A percentile compares a stretch with the other conserved stretches of the same genome.
These are phyloP conservation scores for Setaria italica DNA, from an alignment of 202 grass and related monocot species.

Conservation along the genomic window DNA sequence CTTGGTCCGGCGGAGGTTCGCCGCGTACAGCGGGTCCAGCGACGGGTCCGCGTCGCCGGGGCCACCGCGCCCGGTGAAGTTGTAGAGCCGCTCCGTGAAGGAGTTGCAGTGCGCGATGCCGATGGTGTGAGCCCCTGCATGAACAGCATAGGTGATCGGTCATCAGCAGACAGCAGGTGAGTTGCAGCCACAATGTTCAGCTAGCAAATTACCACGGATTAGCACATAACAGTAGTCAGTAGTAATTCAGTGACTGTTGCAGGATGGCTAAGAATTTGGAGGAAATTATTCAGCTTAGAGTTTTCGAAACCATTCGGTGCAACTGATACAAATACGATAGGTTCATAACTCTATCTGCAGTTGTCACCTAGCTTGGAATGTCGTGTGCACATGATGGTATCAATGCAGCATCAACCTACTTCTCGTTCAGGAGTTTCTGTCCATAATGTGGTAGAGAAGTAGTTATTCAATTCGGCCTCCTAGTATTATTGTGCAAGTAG, in stretches of 20 bases:
- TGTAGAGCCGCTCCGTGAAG: constrained; percentile 77
- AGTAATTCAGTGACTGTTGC: not conserved
- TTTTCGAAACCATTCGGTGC: not conserved
- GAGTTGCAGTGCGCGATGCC: constrained; percentile 74
- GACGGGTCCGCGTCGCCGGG: constrained; percentile 64
- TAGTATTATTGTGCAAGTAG: no score
- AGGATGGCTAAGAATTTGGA: no score
- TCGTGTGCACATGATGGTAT: not conserved
- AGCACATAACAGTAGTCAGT: no score
- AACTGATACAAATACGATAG: not conserved
- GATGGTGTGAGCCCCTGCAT: constrained; percentile 85
- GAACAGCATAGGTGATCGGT: not conserved
- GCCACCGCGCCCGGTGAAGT: constrained; percentile 74
- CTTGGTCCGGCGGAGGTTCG: constrained; percentile 66
- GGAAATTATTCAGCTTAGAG: not conserved
- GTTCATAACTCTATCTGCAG: not conserved
- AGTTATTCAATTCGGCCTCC: no score
- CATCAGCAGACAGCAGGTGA: not conserved
- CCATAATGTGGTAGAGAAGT: no score
- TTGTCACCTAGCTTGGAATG: not conserved
- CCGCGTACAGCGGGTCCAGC: constrained; percentile 65
- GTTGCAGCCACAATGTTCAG: not conserved
- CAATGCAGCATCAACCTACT: constrained; percentile 1
- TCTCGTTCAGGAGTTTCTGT: not conserved
- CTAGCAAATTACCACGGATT: no score